Evolutionary conservation across 768 basidiomycete species (phyloP).

Genomic region (Daedalea quercina): DNA sequence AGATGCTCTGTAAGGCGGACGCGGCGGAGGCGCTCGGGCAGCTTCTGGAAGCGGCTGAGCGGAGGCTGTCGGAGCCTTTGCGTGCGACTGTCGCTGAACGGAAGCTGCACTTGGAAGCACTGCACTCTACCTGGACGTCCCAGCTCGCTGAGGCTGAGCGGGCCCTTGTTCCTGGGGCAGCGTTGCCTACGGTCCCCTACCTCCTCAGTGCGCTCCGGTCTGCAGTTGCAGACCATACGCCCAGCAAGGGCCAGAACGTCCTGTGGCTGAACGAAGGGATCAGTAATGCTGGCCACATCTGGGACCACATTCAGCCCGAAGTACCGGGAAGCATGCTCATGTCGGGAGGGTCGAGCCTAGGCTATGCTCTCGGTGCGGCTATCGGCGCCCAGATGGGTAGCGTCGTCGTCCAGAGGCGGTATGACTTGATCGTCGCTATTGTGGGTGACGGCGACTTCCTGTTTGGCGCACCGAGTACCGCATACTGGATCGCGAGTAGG

Average conservation of each 20-base stretch:
- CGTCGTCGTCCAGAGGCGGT: constrained; percentile 20
- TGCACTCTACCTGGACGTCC: constrained; percentile 12
- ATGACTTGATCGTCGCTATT: constrained; percentile 49
- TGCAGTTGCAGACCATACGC: constrained; percentile 30
- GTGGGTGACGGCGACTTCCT: constrained; percentile 68
- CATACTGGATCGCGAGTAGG: constrained; percentile 66
- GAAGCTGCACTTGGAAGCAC: background rate
- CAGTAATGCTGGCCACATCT: constrained; percentile 46
- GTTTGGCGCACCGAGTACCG: constrained; percentile 58
- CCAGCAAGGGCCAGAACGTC: constrained; percentile 27
- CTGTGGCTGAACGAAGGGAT: constrained; percentile 61
- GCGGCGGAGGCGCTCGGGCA: constrained; percentile 43
- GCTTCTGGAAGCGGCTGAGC: constrained; percentile 13
- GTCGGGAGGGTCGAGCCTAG: constrained; percentile 61
- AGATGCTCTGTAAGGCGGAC: constrained; percentile 55
- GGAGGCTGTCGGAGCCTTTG: background rate
- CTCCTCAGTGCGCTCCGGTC: constrained; percentile 43
- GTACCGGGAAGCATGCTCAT: constrained; percentile 42
- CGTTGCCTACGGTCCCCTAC: constrained; percentile 9
- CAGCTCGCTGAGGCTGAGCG: constrained; percentile 15
- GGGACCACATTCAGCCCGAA: constrained; percentile 52
- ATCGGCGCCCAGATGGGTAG: constrained; percentile 50
- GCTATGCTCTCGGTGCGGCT: constrained; percentile 61
- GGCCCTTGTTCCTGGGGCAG: constrained; percentile 5
- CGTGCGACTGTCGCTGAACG: constrained; percentile 1